A percentile compares a stretch with the other conserved stretches of the same genome.
Conservation (phyloP, 129 eudicot species). For the Artemisia annua region DNA sequence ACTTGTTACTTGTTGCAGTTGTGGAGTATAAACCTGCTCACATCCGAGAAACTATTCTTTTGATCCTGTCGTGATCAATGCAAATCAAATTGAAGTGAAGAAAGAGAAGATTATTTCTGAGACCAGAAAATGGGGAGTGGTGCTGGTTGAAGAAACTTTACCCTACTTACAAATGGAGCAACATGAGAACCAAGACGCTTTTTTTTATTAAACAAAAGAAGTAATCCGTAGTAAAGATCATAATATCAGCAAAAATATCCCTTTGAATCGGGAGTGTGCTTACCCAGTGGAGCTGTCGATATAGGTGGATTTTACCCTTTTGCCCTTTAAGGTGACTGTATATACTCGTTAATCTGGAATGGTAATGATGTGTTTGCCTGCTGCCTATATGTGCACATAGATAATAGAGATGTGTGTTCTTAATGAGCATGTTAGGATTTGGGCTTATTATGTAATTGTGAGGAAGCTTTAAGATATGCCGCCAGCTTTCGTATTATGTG, state of each 20-base stretch:
- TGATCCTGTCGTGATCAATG: slow-evolving; percentile 23
- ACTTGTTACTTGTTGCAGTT: slow-evolving; percentile 14
- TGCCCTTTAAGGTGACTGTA: slow-evolving; percentile 23
- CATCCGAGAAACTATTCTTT: slow-evolving; percentile 26
- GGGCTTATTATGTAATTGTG: slow-evolving; percentile 14
- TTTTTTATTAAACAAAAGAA: slow-evolving; percentile 16
- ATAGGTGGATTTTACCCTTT: slow-evolving; percentile 25
- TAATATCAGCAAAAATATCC: slow-evolving; percentile 24
- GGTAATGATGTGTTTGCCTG: background rate
- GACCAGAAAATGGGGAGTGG: slow-evolving; percentile 5
- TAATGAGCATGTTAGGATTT: slow-evolving; percentile 8
- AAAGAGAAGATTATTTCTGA: background rate
- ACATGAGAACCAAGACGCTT: slow-evolving; percentile 22
- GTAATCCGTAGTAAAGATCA: slow-evolving; percentile 24
- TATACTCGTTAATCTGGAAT: slow-evolving; percentile 19
- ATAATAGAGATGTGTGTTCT: slow-evolving; percentile 10
- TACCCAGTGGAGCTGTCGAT: slow-evolving; percentile 34
- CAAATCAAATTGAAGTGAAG: slow-evolving; percentile 12
- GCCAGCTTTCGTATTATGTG: too few relatives aligned
- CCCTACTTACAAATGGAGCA: slow-evolving; percentile 23
- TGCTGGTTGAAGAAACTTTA: slow-evolving; percentile 19
- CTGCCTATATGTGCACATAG: slow-evolving; percentile 7
- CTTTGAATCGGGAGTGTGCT: slow-evolving; percentile 28
- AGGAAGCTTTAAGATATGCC: slow-evolving; percentile 4
- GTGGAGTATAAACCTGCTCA: slow-evolving; percentile 26